Base-by-base conservation (phyloP, 441 rosid genomes). In the Flueggea neowawraea region DNA sequence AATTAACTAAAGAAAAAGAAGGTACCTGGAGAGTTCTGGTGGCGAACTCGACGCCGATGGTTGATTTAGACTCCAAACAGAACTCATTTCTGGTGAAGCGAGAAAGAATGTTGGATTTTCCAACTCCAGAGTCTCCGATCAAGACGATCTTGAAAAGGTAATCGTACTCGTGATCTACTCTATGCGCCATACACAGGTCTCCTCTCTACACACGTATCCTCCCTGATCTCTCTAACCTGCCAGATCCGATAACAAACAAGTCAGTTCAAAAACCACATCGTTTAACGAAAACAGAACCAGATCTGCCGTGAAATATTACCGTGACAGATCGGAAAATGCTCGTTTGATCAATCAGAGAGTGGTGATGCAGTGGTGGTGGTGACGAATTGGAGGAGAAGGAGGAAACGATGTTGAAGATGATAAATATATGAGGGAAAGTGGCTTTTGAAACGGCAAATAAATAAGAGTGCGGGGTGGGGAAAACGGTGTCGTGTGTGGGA, bases 121-220 rank as follows among this genome's bases (percentile, higher is more conserved):
- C 98, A 6, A 92, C 98, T 48, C 98, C 98, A 9, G 98, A 92
- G 75, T 92, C 98, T 28, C 98, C 98, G 59, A 92, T 92, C 84
- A 92, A 62, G 16, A 92, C 98, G 81, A 92, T 92, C 98, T 91
- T 91, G 76, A 92, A 92, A 59, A 92, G 84, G 67, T 92, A 92
- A 63, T 92, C 98, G 68, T 92, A 92, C 69, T 89, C 96, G 47
- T 88, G 95, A 83, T 92, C 96, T 58, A 90, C 90, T 61, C 90
- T 78, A 69, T 82, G 70, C 60, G 85, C 87, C 98, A 92, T 74
- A n/a, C 16, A 22, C 28, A 22, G 28, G 28, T 57, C 17, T n/a
- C 5, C 11, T 10, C 31, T 22, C 33, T 57, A 52, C 47, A n/a
- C 32, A 4, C 10, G 3, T n/a, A 32, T 3, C 4, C 33, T 48